A percentile compares a stretch with the other conserved stretches of the same genome.
Conservation (phyloP, 805 yeast genomes). For the Lipomyces mesembrius region DNA sequence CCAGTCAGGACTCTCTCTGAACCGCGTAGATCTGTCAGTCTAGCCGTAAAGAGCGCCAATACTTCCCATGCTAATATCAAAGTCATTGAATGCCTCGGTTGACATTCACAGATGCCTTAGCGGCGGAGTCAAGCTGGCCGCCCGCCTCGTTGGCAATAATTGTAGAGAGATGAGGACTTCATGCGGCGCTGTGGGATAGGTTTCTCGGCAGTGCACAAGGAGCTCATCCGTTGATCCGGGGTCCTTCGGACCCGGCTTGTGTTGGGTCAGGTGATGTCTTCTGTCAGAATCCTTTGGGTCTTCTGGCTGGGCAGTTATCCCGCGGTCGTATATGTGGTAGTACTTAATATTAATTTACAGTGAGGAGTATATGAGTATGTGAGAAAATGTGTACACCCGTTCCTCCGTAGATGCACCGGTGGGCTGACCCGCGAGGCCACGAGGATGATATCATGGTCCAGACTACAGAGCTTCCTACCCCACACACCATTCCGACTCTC, state of each 20-base stretch:
- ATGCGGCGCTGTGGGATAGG: neutral
- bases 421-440: neutral
- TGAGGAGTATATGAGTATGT: neutral
- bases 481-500: neutral
- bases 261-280: neutral
- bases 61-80: neutral
- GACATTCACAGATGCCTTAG: neutral
- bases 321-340: no score
- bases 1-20: no score
- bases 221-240: neutral
- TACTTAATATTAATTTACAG: no score
- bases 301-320: no score
- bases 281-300: no score
- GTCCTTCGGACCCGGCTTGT: neutral
- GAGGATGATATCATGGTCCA: no score
- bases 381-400: neutral
- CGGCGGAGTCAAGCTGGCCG: neutral
- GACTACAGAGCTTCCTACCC: neutral
- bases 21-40: no score
- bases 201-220: no score
- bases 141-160: no score
- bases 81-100: neutral
- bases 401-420: neutral
- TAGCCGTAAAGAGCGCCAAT: neutral
- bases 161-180: neutral